Conservation (phyloP, 345 rosid species). For the Acer negundo region DNA sequence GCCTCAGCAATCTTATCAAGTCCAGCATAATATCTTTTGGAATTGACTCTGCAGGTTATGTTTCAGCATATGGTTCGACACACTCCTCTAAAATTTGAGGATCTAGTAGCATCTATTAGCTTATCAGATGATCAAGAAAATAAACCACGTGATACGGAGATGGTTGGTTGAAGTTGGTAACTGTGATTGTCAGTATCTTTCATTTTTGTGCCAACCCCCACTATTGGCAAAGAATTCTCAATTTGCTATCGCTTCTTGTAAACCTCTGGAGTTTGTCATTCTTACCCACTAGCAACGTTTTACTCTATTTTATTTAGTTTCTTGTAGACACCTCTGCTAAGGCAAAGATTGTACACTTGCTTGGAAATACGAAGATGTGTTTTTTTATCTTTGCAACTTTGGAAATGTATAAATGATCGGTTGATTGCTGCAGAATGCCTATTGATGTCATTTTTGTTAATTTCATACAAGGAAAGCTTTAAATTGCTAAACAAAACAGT, state of each 20-base stretch:
- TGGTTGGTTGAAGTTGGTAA: conserved; percentile 52
- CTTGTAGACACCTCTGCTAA: background rate
- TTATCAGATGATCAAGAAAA: conserved; percentile 50
- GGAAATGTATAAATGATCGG: background rate
- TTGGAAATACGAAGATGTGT: background rate
- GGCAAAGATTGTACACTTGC: background rate
- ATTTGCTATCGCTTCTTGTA: background rate
- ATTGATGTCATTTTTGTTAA: background rate
- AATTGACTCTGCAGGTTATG: conserved; percentile 58
- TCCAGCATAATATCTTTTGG: background rate
- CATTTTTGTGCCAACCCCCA: background rate
- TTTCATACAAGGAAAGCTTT: no score
- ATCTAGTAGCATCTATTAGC: conserved; percentile 55
- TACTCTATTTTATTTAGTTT: background rate
- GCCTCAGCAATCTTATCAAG: background rate
- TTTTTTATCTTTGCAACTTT: background rate
- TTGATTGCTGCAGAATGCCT: background rate
- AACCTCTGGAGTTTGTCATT: background rate
- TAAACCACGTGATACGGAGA: conserved; percentile 59
- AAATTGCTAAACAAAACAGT: no score
- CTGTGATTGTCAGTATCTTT: background rate
- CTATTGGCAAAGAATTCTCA: background rate
- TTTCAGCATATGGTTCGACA: conserved; percentile 79
- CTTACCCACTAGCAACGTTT: background rate
- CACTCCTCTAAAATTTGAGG: conserved; percentile 77